These are phyloP conservation scores for Ustilago tritici DNA, from an alignment of 1,284 basidiomycete genomes.

Conservation along the genomic window DNA sequence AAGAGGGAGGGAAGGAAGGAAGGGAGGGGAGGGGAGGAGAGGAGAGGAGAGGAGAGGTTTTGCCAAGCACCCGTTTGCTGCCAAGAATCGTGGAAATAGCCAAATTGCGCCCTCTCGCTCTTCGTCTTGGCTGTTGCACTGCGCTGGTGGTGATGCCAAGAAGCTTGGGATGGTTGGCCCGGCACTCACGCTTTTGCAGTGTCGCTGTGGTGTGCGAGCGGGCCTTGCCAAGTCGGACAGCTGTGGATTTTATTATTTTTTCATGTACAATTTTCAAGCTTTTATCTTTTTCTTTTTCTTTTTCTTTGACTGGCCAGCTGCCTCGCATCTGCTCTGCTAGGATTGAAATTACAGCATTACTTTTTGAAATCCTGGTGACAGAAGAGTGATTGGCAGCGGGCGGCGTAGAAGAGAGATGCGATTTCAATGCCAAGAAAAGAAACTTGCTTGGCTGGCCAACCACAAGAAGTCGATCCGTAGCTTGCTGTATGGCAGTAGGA, in stretches of 20 bases:
- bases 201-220: no score
- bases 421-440: slow-evolving; percentile 8
- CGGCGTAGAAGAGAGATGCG: neutral
- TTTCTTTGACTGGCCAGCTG: neutral
- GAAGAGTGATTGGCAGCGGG: neutral
- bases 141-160: slow-evolving; percentile 1
- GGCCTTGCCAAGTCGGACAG: slow-evolving; percentile 3
- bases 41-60: neutral
- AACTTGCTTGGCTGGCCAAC: slow-evolving; percentile 4
- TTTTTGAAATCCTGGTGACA: slow-evolving; percentile 1
- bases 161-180: slow-evolving; percentile 7
- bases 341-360: neutral
- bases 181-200: neutral
- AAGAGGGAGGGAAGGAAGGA: neutral
- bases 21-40: neutral
- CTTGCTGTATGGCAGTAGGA: neutral
- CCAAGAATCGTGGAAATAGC: slow-evolving; percentile 3
- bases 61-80: neutral
- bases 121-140: neutral
- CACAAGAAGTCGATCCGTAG: neutral
- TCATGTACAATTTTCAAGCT: neutral
- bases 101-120: neutral
- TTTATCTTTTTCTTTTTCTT: neutral
- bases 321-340: neutral
- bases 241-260: neutral